Evolutionary conservation across 441 rosid genomes (phyloP).

Genomic region (Populus hybrid): DNA sequence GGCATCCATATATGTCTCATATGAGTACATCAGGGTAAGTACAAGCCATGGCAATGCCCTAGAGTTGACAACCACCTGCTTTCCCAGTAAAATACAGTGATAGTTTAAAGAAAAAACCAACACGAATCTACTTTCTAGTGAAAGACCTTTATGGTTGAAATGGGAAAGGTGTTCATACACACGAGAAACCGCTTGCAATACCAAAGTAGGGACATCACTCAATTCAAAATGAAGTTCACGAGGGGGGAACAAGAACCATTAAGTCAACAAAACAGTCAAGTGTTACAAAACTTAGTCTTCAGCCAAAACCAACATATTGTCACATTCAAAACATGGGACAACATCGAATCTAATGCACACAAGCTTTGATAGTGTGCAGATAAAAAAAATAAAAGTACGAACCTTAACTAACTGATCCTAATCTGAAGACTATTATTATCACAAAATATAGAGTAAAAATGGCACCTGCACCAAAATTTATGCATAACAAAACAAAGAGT

Average conservation of each 20-base stretch:
- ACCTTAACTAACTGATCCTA: neutral
- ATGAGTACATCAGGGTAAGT: no score
- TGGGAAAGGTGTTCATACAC: neutral
- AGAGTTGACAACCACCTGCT: neutral
- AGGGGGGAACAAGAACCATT: no score
- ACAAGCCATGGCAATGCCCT: neutral
- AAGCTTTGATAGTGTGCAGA: neutral
- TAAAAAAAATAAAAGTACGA: neutral
- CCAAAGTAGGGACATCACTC: neutral
- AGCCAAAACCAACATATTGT: neutral
- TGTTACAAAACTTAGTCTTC: neutral
- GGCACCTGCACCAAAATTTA: neutral
- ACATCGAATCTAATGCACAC: neutral
- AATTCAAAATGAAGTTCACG: no score
- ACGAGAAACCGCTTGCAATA: neutral
- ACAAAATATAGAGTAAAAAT: no score
- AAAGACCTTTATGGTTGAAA: neutral
- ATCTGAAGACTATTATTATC: neutral
- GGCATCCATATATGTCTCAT: no score
- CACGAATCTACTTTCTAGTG: neutral
- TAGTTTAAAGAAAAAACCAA: neutral
- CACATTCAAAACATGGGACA: no score
- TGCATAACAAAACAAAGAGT: neutral
- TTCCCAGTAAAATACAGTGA: neutral
- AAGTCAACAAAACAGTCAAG: neutral